Evolutionary conservation across 2,329 filamentous ascomycete genomes (phyloP).

Genomic region (Colletotrichum eleusines): DNA sequence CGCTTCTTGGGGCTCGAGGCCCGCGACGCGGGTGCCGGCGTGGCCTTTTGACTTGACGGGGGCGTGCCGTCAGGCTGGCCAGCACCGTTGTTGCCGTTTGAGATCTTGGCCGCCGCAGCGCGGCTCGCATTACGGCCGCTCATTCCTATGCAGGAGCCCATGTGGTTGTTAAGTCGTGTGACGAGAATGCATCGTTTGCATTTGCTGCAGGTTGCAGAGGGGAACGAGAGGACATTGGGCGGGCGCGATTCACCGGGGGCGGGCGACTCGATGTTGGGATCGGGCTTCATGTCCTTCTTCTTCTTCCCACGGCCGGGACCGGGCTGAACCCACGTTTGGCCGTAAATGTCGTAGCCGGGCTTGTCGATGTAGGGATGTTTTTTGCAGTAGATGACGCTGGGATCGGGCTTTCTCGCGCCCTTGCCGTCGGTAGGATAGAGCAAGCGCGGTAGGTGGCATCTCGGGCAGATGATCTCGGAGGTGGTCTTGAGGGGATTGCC

Average conservation of each 20-base stretch:
- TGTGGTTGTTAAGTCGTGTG: constrained; percentile 75
- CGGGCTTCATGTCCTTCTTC: constrained; percentile 80
- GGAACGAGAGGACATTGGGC: constrained; percentile 72
- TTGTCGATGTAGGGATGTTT: constrained; percentile 82
- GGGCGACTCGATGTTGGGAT: constrained; percentile 60
- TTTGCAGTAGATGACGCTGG: constrained; percentile 81
- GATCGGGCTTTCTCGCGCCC: constrained; percentile 74
- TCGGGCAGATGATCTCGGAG: constrained; percentile 77
- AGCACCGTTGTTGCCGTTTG: constrained; percentile 63
- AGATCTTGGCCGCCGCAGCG: constrained; percentile 73
- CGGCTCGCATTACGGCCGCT: constrained; percentile 73
- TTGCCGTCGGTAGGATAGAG: constrained; percentile 79
- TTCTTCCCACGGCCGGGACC: constrained; percentile 79
- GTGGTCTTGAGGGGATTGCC: constrained; percentile 80
- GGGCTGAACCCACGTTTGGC: constrained; percentile 82
- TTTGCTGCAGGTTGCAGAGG: constrained; percentile 75
- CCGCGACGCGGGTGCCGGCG: constrained; percentile 66
- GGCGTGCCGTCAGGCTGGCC: constrained; percentile 69
- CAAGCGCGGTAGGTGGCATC: constrained; percentile 80
- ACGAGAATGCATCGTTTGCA: constrained; percentile 76
- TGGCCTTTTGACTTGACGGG: constrained; percentile 73
- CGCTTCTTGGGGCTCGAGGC: constrained; percentile 69
- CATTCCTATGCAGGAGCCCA: constrained; percentile 76
- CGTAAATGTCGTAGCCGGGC: constrained; percentile 83
- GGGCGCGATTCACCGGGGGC: constrained; percentile 65